phyloP scores from a whole-genome alignment of 108 stramenopile genomes.

The Stephanodiscus minutulus region DNA sequence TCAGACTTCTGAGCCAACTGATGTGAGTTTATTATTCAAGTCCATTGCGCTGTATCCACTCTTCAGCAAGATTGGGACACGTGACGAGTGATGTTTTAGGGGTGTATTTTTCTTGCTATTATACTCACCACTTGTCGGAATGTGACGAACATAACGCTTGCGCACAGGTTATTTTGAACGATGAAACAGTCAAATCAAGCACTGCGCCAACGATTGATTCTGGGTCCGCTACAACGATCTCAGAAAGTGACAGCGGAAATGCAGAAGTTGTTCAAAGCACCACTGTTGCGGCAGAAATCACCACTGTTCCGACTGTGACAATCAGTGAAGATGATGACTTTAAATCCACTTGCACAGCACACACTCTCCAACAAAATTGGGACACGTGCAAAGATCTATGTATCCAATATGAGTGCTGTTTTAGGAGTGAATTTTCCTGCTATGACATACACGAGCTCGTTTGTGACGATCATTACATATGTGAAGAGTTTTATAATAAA shows the following conservation, averaged over 20 bases:
- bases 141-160: not conserved
- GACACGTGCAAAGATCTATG: not conserved
- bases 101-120: not conserved
- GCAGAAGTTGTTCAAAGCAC: no score
- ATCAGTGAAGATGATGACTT: not conserved
- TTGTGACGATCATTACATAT: not conserved
- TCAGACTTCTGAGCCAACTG: no score
- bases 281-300: no score
- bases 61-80: not conserved
- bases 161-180: not conserved
- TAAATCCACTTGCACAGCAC: not conserved
- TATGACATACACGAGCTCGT: not conserved
- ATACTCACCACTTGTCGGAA: not conserved
- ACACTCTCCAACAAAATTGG: not conserved
- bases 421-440: no score
- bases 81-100: not conserved
- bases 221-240: no score
- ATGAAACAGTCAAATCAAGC: not conserved
- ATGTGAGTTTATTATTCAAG: not conserved
- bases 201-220: not conserved
- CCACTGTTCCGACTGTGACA: no score
- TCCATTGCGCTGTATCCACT: not conserved
- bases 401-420: not conserved
- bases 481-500: not conserved
- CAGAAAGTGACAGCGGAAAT: no score